Conservation (phyloP, 2,329 filamentous ascomycete species). For the Periconia macrospinosa region DNA sequence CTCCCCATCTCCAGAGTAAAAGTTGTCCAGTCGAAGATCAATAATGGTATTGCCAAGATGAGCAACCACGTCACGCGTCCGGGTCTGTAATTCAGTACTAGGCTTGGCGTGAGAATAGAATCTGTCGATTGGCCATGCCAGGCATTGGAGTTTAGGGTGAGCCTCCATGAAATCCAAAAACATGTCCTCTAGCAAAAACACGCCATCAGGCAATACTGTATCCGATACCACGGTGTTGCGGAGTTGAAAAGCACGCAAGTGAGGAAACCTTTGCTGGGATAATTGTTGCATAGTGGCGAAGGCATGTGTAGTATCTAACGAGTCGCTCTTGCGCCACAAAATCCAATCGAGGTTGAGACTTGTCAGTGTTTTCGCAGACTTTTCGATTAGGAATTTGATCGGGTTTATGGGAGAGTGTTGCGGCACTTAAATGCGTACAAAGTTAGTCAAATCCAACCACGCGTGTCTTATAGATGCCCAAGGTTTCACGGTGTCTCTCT, state of each 20-base stretch:
- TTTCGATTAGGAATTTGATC: constrained; percentile 19
- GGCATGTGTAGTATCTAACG: constrained; percentile 13
- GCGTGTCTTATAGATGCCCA: too few relatives aligned
- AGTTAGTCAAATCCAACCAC: neutral
- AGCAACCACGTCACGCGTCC: constrained; percentile 36
- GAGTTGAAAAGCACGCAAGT: constrained; percentile 49
- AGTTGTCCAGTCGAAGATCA: constrained; percentile 48
- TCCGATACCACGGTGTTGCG: constrained; percentile 47
- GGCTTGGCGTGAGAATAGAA: constrained; percentile 43
- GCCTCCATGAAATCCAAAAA: constrained; percentile 49
- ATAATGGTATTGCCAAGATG: constrained; percentile 44
- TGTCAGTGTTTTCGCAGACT: constrained; percentile 29
- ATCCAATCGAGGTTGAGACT: constrained; percentile 41
- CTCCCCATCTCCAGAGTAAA: constrained; percentile 32
- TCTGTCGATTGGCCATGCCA: constrained; percentile 51
- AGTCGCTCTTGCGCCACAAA: constrained; percentile 29
- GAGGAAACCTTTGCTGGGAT: constrained; percentile 45
- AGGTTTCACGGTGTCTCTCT: too few relatives aligned
- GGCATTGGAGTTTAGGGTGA: constrained; percentile 47
- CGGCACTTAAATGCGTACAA: neutral
- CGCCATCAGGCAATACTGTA: constrained; percentile 37
- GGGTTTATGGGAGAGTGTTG: constrained; percentile 5
- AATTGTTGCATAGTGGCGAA: constrained; percentile 25
- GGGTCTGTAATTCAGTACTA: constrained; percentile 23
- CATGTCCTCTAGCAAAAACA: constrained; percentile 42